A percentile compares a stretch with the other conserved stretches of the same genome.
Evolutionary conservation across 345 rosid species (phyloP).

Genomic region (Noccaea caerulescens): DNA sequence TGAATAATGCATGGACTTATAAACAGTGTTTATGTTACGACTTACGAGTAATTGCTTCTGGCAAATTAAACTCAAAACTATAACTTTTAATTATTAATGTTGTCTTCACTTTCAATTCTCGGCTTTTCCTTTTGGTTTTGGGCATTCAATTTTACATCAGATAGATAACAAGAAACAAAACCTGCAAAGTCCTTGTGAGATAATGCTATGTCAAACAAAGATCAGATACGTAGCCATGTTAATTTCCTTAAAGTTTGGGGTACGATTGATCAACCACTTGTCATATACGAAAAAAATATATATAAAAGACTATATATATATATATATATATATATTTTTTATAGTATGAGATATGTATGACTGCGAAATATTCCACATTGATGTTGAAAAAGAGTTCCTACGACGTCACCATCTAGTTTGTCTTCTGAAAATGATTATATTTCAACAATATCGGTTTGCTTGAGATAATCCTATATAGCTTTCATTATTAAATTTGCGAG

Average conservation of each 20-base stretch:
- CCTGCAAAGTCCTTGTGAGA: neutral
- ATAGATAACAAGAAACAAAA: neutral
- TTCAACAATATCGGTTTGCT: neutral
- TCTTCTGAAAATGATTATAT: constrained; percentile 21
- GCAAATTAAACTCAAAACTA: neutral
- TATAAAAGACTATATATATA: too few relatives aligned
- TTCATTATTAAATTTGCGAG: constrained; percentile 19
- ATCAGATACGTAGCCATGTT: constrained; percentile 36
- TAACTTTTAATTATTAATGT: neutral
- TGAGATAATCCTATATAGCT: constrained; percentile 8
- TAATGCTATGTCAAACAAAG: constrained; percentile 3
- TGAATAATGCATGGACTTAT: neutral
- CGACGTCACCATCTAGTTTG: constrained; percentile 31
- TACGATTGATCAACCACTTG: constrained; percentile 21
- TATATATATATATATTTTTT: too few relatives aligned
- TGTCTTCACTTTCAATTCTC: neutral
- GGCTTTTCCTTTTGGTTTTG: neutral
- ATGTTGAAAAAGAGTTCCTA: constrained; percentile 26
- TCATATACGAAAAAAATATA: neutral
- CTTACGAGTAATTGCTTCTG: neutral
- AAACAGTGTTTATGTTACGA: neutral
- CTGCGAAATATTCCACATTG: constrained; percentile 25
- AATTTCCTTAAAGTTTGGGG: neutral
- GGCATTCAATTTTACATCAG: neutral
- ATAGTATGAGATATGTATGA: neutral